Evolutionary conservation across 2,329 filamentous ascomycete genomes (phyloP).

Genomic region (Aspergillus proliferans): DNA sequence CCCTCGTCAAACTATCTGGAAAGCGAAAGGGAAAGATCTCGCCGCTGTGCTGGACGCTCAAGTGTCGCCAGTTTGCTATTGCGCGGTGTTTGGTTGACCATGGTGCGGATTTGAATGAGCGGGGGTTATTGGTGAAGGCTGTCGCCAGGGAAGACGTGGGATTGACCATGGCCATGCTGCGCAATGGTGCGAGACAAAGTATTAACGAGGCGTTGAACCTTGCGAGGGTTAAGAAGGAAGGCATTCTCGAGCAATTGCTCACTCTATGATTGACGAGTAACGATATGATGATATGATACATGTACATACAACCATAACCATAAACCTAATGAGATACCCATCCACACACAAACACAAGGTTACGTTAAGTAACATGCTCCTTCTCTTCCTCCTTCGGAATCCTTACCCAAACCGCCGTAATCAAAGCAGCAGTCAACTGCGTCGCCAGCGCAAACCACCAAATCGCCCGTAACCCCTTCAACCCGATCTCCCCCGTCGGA

Average conservation of each 20-base stretch:
- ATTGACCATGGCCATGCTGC: background rate
- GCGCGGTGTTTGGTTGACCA: background rate
- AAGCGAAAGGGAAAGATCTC: background rate
- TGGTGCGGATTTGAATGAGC: background rate
- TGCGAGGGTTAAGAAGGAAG: background rate
- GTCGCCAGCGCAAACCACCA: slow-evolving; percentile 38
- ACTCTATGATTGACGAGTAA: too few relatives aligned
- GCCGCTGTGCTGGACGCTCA: background rate
- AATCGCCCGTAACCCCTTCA: slow-evolving; percentile 34
- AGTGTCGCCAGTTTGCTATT: background rate
- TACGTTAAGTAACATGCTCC: slow-evolving; percentile 24
- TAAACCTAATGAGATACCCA: too few relatives aligned
- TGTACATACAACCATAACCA: too few relatives aligned
- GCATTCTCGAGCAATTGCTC: too few relatives aligned
- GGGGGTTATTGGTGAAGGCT: background rate
- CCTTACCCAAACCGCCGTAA: slow-evolving; percentile 35
- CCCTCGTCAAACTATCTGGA: background rate
- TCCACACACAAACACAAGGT: background rate
- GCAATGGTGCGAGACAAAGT: background rate
- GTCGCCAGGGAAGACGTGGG: background rate
- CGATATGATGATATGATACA: too few relatives aligned
- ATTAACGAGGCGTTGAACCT: background rate
- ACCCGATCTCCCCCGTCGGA: slow-evolving; percentile 18
- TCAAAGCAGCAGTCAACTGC: slow-evolving; percentile 27
- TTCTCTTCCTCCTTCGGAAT: slow-evolving; percentile 39